phyloP scores from a whole-genome alignment of 495 filamentous ascomycete genomes.

The Penicillium ochrochloron region DNA sequence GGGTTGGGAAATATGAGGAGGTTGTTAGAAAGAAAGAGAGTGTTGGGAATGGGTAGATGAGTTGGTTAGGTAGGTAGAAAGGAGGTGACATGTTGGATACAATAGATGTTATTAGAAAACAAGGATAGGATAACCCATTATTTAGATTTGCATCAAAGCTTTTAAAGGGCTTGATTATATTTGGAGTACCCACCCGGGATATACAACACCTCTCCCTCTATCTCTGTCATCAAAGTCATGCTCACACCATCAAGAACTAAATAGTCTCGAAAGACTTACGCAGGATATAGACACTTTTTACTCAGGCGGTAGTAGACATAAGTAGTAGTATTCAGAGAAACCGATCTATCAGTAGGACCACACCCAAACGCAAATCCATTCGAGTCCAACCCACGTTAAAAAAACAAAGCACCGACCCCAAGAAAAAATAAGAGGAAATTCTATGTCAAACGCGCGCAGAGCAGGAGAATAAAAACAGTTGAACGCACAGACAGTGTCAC shows the following conservation, averaged over 20 bases:
- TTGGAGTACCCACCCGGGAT: background rate
- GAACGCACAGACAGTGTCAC: background rate
- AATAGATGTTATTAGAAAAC: too few relatives aligned
- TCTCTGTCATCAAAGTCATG: too few relatives aligned
- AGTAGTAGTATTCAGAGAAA: background rate
- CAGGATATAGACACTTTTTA: too few relatives aligned
- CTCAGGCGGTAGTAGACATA: background rate
- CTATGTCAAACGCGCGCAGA: slow-evolving; percentile 23
- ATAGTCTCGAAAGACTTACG: too few relatives aligned
- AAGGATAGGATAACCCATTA: background rate
- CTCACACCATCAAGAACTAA: background rate
- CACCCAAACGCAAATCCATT: background rate
- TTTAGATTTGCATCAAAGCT: background rate
- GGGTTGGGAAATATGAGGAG: too few relatives aligned
- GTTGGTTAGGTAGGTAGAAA: too few relatives aligned
- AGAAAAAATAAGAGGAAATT: background rate
- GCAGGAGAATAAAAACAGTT: background rate
- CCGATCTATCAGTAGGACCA: slow-evolving; percentile 21
- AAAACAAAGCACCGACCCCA: slow-evolving; percentile 4
- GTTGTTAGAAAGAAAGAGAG: too few relatives aligned
- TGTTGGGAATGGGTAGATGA: too few relatives aligned
- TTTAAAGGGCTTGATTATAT: background rate
- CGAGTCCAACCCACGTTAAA: background rate
- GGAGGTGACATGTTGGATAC: too few relatives aligned
- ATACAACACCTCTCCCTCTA: background rate